These are phyloP conservation scores for Cryomyces antarcticus DNA, from an alignment of 495 filamentous ascomycete species.

Conservation along the genomic window DNA sequence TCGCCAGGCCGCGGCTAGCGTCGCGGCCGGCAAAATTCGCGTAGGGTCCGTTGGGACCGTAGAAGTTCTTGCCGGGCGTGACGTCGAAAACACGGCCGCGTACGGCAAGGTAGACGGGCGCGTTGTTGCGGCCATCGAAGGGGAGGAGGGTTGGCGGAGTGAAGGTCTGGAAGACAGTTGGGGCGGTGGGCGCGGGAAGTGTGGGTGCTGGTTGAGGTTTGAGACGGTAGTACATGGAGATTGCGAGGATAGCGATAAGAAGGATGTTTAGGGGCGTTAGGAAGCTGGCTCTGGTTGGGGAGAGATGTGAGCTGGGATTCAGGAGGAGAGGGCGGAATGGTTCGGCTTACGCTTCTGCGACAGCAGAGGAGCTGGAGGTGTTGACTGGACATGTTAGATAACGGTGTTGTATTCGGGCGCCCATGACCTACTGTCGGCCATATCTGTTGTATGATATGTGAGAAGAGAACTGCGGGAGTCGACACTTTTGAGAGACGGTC, in stretches of 20 bases:
- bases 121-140: constrained; percentile 62
- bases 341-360: not conserved
- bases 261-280: constrained; percentile 17
- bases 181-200: constrained; percentile 48
- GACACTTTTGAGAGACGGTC: not conserved
- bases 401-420: too few relatives aligned
- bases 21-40: constrained; percentile 90
- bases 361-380: not conserved
- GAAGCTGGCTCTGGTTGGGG: constrained; percentile 7
- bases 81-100: constrained; percentile 79
- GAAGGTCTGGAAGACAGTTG: constrained; percentile 77
- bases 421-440: too few relatives aligned
- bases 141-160: constrained; percentile 66
- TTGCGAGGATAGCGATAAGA: constrained; percentile 20
- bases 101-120: constrained; percentile 68
- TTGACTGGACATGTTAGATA: not conserved
- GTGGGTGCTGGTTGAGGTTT: constrained; percentile 27
- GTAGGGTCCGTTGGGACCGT: constrained; percentile 83
- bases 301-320: not conserved
- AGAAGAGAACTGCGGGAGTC: not conserved
- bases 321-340: not conserved
- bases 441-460: not conserved
- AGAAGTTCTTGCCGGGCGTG: constrained; percentile 66
- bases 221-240: constrained; percentile 30
- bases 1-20: constrained; percentile 75